Conservation (phyloP, 768 basidiomycete genomes). For the Termitomyces bulborhizus region DNA sequence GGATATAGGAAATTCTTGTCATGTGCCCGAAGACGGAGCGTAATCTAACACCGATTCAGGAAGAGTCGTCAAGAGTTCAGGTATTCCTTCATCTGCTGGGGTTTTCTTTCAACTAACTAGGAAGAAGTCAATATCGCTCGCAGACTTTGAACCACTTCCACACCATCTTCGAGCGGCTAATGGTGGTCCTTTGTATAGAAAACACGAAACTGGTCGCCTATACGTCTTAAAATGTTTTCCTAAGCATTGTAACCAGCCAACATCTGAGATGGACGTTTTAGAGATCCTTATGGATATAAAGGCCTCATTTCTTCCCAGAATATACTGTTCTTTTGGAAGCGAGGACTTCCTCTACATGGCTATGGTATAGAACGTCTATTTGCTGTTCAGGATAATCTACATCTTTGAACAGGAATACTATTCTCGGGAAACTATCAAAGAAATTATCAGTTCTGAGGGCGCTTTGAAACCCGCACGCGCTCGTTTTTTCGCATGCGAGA, state of each 20-base stretch:
- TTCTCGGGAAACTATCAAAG: constrained; percentile 23
- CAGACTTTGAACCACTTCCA: constrained; percentile 28
- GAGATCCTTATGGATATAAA: constrained; percentile 27
- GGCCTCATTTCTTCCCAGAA: constrained; percentile 30
- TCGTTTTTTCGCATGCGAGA: constrained; percentile 40
- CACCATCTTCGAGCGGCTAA: constrained; percentile 1
- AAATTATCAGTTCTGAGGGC: constrained; percentile 26
- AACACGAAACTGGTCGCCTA: constrained; percentile 24
- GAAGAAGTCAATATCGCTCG: constrained; percentile 17
- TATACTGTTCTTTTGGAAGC: constrained; percentile 36
- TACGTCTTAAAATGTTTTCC: constrained; percentile 24
- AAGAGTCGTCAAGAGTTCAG: constrained; percentile 19
- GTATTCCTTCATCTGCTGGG: constrained; percentile 8
- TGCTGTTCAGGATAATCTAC: background rate
- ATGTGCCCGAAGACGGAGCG: constrained; percentile 32
- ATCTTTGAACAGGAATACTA: constrained; percentile 25
- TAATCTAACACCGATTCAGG: constrained; percentile 25
- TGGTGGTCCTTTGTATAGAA: constrained; percentile 17
- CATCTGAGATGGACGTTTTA: constrained; percentile 29
- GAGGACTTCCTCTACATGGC: constrained; percentile 31
- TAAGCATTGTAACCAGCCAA: constrained; percentile 10
- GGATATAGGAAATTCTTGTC: constrained; percentile 39
- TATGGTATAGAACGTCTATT: constrained; percentile 23
- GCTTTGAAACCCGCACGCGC: constrained; percentile 28
- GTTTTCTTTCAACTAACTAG: background rate